Base-by-base conservation (phyloP, 116 monocot species). In the Papilionanthe hybrid region DNA sequence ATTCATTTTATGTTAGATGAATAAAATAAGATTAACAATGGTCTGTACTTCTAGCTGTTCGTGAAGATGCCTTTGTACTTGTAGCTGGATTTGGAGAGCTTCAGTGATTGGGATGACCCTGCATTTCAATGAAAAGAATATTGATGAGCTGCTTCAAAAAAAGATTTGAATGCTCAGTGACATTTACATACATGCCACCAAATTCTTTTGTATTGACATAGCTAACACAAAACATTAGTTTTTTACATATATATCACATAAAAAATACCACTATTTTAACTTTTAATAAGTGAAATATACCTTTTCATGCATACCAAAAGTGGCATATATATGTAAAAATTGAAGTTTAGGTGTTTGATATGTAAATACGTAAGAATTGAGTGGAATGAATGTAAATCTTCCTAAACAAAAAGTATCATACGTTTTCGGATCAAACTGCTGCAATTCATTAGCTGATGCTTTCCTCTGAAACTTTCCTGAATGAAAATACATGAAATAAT, bases 41-140 rank as follows among this genome's bases (percentile, higher is more conserved):
- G n/a, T 71, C 17, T 71, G 0, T 32, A 86, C 89, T 85, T 86
- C 89, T 19, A 89, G 84, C 57, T 89, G 89, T 68, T 89, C 89
- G 23, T 89, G 89, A 45, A 89, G 89, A 18, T 78, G 81, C 73
- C 72, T 81, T 79, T 89, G 89, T 43, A 89, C 86, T 56, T 89
- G 81, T 37, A 89, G 79, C 44, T 89, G 89, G 77, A 89, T 78
- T 41, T 43, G 55, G 28, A 89, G 67, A 12, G 89, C 79, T 82
- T 89, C 86, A 18, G 81, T 89, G 9, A 89, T 86, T 29, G 81
- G 72, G 58, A 81, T 72, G 41, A 83, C 83, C 44, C 89, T 89
- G 81, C 58, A 89, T 41, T 15, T 23, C 18, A 27, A 32, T 22
- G 6, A 11, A 43, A 42, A 19, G 66, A 17, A 1, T 30, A 23